Percentiles rank a stretch among this genome's conserved stretches.
phyloP scores from a whole-genome alignment of 202 grass and related monocot genomes.

The Brachypodium distachyon region DNA sequence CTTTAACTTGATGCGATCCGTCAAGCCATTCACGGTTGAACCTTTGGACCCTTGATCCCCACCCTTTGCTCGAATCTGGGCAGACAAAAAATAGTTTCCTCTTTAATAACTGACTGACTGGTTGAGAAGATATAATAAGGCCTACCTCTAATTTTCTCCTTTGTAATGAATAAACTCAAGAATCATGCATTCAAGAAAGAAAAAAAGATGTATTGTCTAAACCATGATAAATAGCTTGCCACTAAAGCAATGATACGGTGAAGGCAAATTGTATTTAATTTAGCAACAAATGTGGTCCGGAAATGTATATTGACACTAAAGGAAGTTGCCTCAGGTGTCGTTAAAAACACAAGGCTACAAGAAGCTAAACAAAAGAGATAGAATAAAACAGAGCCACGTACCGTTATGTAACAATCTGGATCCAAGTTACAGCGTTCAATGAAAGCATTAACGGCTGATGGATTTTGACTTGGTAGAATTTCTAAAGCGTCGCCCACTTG shows the following conservation, averaged over 20 bases:
- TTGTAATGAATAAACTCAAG: not conserved
- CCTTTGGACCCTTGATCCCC: conserved; percentile 26
- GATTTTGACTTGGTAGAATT: conserved; percentile 74
- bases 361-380: not conserved
- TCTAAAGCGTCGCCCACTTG: conserved; percentile 68
- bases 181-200: not conserved
- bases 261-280: conserved; percentile 3
- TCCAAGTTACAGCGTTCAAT: conserved; percentile 76
- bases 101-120: not conserved
- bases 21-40: conserved; percentile 30
- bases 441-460: conserved; percentile 65
- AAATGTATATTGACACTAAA: not conserved
- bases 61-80: conserved; percentile 38
- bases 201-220: not conserved
- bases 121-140: conserved; percentile 6
- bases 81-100: not conserved
- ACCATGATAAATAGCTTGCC: not conserved
- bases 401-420: conserved; percentile 75
- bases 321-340: not conserved
- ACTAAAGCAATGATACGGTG: not conserved
- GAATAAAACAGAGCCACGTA: conserved; percentile 35
- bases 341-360: conserved; percentile 2
- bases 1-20: conserved; percentile 47
- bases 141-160: not conserved
- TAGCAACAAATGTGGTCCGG: not conserved